Base-by-base conservation (phyloP, 202 grass and related monocot species). In the Panicum virgatum region DNA sequence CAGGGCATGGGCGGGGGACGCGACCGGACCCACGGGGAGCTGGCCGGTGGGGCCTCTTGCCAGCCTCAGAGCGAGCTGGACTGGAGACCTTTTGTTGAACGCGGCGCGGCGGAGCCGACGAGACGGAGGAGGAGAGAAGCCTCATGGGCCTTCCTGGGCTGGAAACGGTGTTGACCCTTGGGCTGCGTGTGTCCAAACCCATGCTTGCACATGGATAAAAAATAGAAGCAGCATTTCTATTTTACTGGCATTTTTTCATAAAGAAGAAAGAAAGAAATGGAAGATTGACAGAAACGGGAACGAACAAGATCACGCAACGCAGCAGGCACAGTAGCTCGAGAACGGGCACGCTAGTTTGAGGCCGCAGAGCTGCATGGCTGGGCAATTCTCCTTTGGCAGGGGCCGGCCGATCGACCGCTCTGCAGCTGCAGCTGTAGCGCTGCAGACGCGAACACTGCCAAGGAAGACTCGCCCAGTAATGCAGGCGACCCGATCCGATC, bases 351-450 rank as follows among this genome's bases (percentile, higher is more conserved):
- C 7, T 20, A 62, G 48, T 14, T 66, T 48, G 14, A 53, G 68
- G 20, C 26, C 53, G 76, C 62, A 27, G 12, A 63, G 16, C 59
- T 81, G 78, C 87, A 85, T 93, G 29, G 67, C 91, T 82, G 84
- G 91, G 81, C 87, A 93, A 90, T 83, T 90, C 87, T 90, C 77
- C 81, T 90, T 88, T 93, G 91, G 77, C 84, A 72, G 84, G 84
- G 70, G 12, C 51, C 58, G 51, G 32, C 54, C 32, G 4, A 67
- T 72, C 3, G 48, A 20, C n/a, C 37, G 13, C 11, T 10, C 75
- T 25, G 7, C 47, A 15, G 30, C 30, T 30, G 7, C 47, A 15
- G 30, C 30, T 30, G 7, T 40, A 15, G 51, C 4, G 36, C 69
- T 54, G 34, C n/a, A 14, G 62, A 43, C 47, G 53, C 47, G 50